Percentiles rank a stretch among this genome's conserved stretches.
Conservation (phyloP, 352 stramenopile genomes). For the Phytophthora podocarpi region DNA sequence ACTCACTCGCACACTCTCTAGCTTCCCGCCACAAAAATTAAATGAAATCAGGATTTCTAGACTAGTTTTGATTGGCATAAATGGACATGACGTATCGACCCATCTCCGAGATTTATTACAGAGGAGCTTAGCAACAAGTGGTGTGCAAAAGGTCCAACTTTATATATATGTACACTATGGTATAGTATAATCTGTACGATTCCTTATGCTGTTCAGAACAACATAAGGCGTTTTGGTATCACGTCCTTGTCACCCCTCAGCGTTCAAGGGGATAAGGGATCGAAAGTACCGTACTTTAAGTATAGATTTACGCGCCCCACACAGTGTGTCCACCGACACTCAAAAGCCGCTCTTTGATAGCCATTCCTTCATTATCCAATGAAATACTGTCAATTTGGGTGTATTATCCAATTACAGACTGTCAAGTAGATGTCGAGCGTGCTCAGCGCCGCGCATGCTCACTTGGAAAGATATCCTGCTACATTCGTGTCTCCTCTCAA, state of each 20-base stretch:
- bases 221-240: constrained; percentile 16
- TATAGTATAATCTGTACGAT: constrained; percentile 7
- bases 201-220: constrained; percentile 12
- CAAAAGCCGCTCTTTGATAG: too few relatives aligned
- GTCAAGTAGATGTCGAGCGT: too few relatives aligned
- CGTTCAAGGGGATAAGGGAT: constrained; percentile 15
- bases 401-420: too few relatives aligned
- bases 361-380: too few relatives aligned
- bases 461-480: too few relatives aligned
- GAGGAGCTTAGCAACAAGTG: constrained; percentile 7
- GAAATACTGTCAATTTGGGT: too few relatives aligned
- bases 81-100: not conserved
- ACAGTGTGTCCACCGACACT: too few relatives aligned
- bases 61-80: not conserved
- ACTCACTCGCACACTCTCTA: not conserved
- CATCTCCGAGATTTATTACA: constrained; percentile 10
- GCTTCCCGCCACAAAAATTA: not conserved
- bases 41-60: constrained; percentile 6
- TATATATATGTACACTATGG: not conserved
- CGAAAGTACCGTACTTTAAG: too few relatives aligned
- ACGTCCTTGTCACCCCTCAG: constrained; percentile 17
- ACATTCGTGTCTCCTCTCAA: too few relatives aligned
- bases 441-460: too few relatives aligned
- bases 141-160: constrained; percentile 1
- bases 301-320: too few relatives aligned